These are phyloP conservation scores for Globisporangium nodosum DNA, from an alignment of 352 stramenopile species.

Conservation along the genomic window DNA sequence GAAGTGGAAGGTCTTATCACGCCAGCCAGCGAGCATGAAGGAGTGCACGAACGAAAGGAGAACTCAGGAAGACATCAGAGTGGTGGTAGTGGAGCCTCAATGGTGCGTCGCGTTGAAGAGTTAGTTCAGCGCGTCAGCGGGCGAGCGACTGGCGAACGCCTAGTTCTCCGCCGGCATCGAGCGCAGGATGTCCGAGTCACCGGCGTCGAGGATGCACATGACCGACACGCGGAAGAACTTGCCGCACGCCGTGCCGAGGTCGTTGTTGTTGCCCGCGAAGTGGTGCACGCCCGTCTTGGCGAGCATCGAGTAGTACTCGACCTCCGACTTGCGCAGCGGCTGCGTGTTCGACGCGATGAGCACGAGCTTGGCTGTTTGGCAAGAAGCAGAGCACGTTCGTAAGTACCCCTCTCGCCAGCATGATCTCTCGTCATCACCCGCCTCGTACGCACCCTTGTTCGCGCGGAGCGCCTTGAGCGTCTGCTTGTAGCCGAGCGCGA, in stretches of 20 bases:
- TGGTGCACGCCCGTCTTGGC: conserved; percentile 98
- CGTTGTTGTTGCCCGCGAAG: conserved; percentile 97
- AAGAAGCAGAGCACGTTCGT: not conserved
- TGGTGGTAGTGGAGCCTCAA: conserved; percentile 13
- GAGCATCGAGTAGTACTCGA: conserved; percentile 99
- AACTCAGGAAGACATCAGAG: not conserved
- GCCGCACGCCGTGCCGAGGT: conserved; percentile 98
- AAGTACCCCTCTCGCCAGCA: not conserved
- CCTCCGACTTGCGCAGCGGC: conserved; percentile 97
- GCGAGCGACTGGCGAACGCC: not conserved
- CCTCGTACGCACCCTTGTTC: conserved; percentile 69
- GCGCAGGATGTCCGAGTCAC: conserved; percentile 99
- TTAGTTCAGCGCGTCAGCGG: conserved; percentile 1
- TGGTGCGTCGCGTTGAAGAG: conserved; percentile 6
- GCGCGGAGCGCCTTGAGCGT: conserved; percentile 96
- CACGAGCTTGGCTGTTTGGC: conserved; percentile 93
- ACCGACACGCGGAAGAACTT: conserved; percentile 99
- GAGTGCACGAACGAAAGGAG: not conserved
- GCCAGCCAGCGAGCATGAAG: not conserved
- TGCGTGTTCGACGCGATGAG: conserved; percentile 98
- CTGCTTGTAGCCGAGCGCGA: conserved; percentile 98
- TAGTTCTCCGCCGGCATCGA: conserved; percentile 51
- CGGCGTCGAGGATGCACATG: conserved; percentile 94
- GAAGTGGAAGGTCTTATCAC: not conserved
- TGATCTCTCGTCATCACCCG: not conserved